Conservation (phyloP, 1,139 yeast species). For the Yamadazyma spencermartinsiae region DNA sequence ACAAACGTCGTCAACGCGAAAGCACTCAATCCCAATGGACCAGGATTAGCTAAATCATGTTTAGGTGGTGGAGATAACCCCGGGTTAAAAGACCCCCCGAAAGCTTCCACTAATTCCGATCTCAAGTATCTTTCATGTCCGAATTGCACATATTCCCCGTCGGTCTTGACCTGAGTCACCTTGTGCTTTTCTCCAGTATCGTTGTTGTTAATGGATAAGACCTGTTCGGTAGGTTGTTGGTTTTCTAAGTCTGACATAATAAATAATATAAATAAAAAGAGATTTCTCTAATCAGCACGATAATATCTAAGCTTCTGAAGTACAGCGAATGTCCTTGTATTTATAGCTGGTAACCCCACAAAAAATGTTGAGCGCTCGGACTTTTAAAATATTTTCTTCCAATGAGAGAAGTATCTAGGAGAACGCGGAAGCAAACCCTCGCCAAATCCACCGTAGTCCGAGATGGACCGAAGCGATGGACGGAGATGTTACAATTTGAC, state of each 20-base stretch:
- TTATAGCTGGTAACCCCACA: too few relatives aligned
- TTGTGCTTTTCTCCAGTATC: constrained; percentile 10
- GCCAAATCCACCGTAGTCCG: too few relatives aligned
- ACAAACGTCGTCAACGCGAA: constrained; percentile 87
- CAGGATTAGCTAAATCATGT: constrained; percentile 81
- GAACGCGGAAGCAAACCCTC: too few relatives aligned
- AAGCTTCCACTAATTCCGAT: constrained; percentile 63
- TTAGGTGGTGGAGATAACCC: constrained; percentile 65
- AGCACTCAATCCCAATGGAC: constrained; percentile 82
- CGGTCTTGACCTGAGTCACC: constrained; percentile 30
- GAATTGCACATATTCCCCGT: constrained; percentile 64
- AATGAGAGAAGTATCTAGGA: too few relatives aligned
- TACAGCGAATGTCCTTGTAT: neutral
- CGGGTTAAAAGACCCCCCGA: constrained; percentile 73
- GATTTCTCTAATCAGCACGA: neutral
- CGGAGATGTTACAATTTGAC: too few relatives aligned
- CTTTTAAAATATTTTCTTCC: too few relatives aligned
- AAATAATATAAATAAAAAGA: neutral
- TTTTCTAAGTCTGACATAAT: constrained; percentile 31
- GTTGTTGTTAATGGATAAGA: constrained; percentile 16
- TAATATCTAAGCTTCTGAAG: neutral
- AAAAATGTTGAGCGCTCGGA: too few relatives aligned
- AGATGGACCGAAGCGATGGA: too few relatives aligned
- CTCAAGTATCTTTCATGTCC: constrained; percentile 71
- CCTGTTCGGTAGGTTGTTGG: constrained; percentile 28